Base-by-base conservation (phyloP, 2,329 filamentous ascomycete species). In the Chaetomiaceae sp. region DNA sequence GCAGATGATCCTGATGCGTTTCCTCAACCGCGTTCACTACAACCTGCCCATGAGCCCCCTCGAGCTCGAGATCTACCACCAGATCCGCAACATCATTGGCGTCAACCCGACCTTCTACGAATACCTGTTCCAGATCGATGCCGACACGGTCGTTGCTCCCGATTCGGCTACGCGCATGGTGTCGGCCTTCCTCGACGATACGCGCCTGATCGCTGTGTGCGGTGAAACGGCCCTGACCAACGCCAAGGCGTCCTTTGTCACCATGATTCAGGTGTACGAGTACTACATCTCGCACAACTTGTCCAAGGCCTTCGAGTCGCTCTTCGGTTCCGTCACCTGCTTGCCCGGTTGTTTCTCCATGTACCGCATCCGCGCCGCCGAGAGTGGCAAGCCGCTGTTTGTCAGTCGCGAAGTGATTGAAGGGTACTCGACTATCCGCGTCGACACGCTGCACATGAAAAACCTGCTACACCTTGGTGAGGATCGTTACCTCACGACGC, bases 211-310 rank as follows among this genome's bases (percentile, higher is more conserved):
- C 65, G 94, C 87, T 51, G 83, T 94, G 44, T 99, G 94, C 66
- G 94, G 94, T 73, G 94, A 99, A 72, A 99, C 94, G 0, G 87
- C 87, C 14, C 78, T 99, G 43, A 91, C 86, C 58, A 99, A 99
- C 67, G 88, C 90, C 55, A 96, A 96, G 71, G 80, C 87, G 6
- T 96, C 92, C 1, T 90, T 95, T 66, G 84, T 95, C 61, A 99
- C 94, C 47, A 97, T 97, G 92, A 99, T 99, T 69, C 94, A 99
- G 72, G 92, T 99, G 30, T 99, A 97, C 77, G 92, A 99, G 72
- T 99, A 99, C 79, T 99, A 91, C 76, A 99, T 99, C 65, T 97
- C 92, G 47, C 92, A 99, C 77, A 95, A 97, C 69, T 74, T 99
- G 62, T 86, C 89, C 62, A 97, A 99, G 75, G 94, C 92, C 11